These are phyloP conservation scores for Botrytis elliptica DNA, from an alignment of 2,329 filamentous ascomycete species.

Conservation along the genomic window DNA sequence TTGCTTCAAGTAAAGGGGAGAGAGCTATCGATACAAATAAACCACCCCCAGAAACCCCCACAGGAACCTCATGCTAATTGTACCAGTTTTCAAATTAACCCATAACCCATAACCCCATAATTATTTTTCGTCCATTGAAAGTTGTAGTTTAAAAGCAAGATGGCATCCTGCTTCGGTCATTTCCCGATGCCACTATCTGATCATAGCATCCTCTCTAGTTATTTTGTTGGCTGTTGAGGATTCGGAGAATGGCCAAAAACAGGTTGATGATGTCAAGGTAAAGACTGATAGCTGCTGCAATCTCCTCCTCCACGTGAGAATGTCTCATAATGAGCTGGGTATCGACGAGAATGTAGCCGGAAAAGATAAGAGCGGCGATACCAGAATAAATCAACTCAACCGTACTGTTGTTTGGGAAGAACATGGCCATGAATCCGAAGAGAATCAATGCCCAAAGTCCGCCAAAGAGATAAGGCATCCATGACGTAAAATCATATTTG, in stretches of 20 bases:
- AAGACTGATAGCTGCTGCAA: slow-evolving; percentile 88
- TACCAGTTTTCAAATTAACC: slow-evolving; percentile 16
- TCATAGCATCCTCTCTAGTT: slow-evolving; percentile 57
- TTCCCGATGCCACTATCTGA: background rate
- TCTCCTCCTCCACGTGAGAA: slow-evolving; percentile 97
- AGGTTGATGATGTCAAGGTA: slow-evolving; percentile 97
- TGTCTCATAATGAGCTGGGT: slow-evolving; percentile 94
- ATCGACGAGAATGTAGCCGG: slow-evolving; percentile 91
- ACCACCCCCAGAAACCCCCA: background rate
- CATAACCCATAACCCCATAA: background rate
- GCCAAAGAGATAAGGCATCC: slow-evolving; percentile 94
- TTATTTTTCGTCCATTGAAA: background rate
- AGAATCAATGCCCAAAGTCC: slow-evolving; percentile 85
- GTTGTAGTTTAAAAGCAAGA: background rate
- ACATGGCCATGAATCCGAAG: slow-evolving; percentile 88
- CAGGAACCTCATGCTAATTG: slow-evolving; percentile 1
- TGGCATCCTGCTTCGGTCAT: background rate
- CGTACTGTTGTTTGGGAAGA: slow-evolving; percentile 81
- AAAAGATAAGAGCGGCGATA: slow-evolving; percentile 82
- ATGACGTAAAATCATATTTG: slow-evolving; percentile 96
- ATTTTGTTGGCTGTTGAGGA: slow-evolving; percentile 93
- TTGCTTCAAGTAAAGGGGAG: slow-evolving; percentile 6
- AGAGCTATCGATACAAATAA: background rate
- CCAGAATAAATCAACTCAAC: slow-evolving; percentile 84
- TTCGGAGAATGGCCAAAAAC: slow-evolving; percentile 88